Conservation (phyloP, 2,329 filamentous ascomycete species). For the Fusarium siculi region DNA sequence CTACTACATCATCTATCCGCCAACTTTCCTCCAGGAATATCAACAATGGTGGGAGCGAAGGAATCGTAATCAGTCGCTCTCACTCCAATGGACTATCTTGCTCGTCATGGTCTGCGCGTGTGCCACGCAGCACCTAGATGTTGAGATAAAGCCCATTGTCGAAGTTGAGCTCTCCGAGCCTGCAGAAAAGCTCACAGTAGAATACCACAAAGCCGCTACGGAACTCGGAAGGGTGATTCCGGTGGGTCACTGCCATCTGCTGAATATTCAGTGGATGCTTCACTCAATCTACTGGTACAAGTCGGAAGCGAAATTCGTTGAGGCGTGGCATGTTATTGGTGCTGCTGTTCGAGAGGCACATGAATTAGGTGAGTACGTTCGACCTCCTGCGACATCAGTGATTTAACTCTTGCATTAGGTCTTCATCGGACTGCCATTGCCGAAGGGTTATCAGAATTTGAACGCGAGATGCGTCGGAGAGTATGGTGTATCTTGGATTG, state of each 20-base stretch:
- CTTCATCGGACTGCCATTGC: slow-evolving; percentile 45
- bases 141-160: slow-evolving; percentile 44
- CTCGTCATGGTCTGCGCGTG: slow-evolving; percentile 52
- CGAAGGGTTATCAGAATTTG: slow-evolving; percentile 46
- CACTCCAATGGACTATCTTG: slow-evolving; percentile 51
- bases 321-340: slow-evolving; percentile 50
- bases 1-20: slow-evolving; percentile 52
- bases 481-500: slow-evolving; percentile 51
- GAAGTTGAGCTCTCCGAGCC: slow-evolving; percentile 45
- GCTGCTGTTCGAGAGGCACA: slow-evolving; percentile 49
- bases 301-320: slow-evolving; percentile 48
- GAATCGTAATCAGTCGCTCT: slow-evolving; percentile 42
- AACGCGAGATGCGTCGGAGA: slow-evolving; percentile 50
- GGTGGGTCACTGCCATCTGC: slow-evolving; percentile 45
- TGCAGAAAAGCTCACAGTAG: slow-evolving; percentile 42
- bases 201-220: slow-evolving; percentile 47
- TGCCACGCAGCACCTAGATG: slow-evolving; percentile 47
- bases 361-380: slow-evolving; percentile 42
- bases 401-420: slow-evolving; percentile 29
- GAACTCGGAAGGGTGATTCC: slow-evolving; percentile 49
- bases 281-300: slow-evolving; percentile 52
- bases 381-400: too few relatives aligned
- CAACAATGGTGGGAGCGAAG: slow-evolving; percentile 48
- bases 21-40: slow-evolving; percentile 49
- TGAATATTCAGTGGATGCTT: slow-evolving; percentile 49